Percentiles rank a stretch among this genome's conserved stretches.
Evolutionary conservation across 2,329 filamentous ascomycete genomes (phyloP).

Genomic region (Daldinia eschscholtzii): DNA sequence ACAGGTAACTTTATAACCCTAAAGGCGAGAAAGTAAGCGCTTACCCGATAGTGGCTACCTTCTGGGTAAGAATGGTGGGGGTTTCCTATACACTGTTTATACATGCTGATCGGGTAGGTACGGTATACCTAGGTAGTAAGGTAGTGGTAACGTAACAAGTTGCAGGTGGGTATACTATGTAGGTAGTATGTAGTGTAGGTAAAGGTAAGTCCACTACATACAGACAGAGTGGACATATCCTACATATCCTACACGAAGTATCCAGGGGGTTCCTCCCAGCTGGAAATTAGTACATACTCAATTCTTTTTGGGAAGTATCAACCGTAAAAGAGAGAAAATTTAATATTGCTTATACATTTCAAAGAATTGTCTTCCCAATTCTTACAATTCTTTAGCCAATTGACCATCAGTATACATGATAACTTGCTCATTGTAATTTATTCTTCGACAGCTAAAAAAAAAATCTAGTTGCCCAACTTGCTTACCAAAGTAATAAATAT

Average conservation of each 20-base stretch:
- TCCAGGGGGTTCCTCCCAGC: conserved; percentile 8
- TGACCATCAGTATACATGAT: conserved; percentile 21
- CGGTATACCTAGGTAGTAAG: conserved; percentile 3
- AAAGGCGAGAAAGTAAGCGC: conserved; percentile 2
- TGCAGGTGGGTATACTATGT: neutral
- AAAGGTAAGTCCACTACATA: conserved; percentile 1
- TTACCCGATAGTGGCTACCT: conserved; percentile 2
- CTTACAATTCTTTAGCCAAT: conserved; percentile 23
- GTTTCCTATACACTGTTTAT: conserved; percentile 1
- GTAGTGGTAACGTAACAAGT: neutral
- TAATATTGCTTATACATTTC: conserved; percentile 19
- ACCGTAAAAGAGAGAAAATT: conserved; percentile 16
- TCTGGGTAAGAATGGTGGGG: conserved; percentile 6
- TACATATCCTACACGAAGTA: neutral
- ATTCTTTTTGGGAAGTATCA: conserved; percentile 1
- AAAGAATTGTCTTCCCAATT: conserved; percentile 22
- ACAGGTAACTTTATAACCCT: conserved; percentile 1
- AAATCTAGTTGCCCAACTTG: conserved; percentile 28
- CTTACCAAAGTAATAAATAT: conserved; percentile 15
- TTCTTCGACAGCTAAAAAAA: conserved; percentile 25
- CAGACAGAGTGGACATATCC: no score
- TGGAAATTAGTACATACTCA: conserved; percentile 3
- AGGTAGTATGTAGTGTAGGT: neutral
- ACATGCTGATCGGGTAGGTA: neutral
- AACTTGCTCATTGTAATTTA: conserved; percentile 35